A percentile compares a stretch with the other conserved stretches of the same genome.
phyloP scores from a whole-genome alignment of 2,329 filamentous ascomycete species.

The Myriosclerotinia scirpicola region DNA sequence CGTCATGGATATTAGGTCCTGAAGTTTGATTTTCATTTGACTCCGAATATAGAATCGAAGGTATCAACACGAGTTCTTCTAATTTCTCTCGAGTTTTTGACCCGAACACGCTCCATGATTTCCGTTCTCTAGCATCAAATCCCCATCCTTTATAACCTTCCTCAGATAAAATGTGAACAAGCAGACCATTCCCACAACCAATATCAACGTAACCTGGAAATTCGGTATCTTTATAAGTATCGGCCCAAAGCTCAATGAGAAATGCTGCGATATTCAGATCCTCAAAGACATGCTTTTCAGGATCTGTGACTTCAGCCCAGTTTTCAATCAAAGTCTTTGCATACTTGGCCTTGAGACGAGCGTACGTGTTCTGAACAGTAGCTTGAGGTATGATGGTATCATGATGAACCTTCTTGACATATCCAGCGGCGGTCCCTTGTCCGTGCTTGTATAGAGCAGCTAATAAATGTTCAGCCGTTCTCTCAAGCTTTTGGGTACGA shows the following conservation, averaged over 20 bases:
- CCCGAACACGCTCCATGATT: constrained; percentile 78
- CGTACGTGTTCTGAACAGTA: constrained; percentile 78
- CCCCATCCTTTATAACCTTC: constrained; percentile 88
- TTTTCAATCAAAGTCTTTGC: constrained; percentile 66
- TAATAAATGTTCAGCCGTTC: constrained; percentile 69
- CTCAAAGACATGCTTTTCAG: constrained; percentile 91
- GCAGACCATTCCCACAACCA: constrained; percentile 89
- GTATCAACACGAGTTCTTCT: constrained; percentile 61
- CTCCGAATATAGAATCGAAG: constrained; percentile 41
- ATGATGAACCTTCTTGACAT: constrained; percentile 80
- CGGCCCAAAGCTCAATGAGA: constrained; percentile 83
- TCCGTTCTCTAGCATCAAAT: constrained; percentile 83
- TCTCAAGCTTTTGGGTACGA: constrained; percentile 52
- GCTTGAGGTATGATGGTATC: constrained; percentile 78
- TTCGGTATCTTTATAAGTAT: constrained; percentile 63
- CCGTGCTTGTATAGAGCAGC: constrained; percentile 72
- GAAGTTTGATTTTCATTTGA: constrained; percentile 32
- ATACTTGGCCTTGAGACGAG: constrained; percentile 75
- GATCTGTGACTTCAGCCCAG: constrained; percentile 88
- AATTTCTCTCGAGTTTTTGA: constrained; percentile 49
- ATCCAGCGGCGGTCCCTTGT: constrained; percentile 61
- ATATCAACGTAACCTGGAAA: constrained; percentile 96
- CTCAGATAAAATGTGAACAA: constrained; percentile 76
- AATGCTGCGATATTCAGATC: constrained; percentile 90
- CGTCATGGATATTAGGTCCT: constrained; percentile 50